Evolutionary conservation across 1,139 yeast species (phyloP).

Genomic region (Pichia sp.): DNA sequence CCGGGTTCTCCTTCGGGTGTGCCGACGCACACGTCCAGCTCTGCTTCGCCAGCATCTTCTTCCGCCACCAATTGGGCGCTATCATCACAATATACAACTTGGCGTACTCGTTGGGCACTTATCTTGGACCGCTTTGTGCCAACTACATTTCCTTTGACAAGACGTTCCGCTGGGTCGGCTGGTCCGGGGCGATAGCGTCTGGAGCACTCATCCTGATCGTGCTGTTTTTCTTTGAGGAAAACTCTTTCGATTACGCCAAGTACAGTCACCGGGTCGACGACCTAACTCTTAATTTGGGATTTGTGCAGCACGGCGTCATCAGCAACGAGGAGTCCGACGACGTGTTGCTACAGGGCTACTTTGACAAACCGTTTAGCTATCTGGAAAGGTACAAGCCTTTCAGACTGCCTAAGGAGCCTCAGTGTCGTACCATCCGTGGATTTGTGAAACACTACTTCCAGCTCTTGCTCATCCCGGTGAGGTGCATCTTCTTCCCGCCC

Average conservation of each 20-base stretch:
- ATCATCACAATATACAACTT: constrained; percentile 39
- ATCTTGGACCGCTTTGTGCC: constrained; percentile 38
- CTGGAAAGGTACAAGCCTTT: constrained; percentile 31
- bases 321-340: constrained; percentile 23
- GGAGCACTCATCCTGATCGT: constrained; percentile 54
- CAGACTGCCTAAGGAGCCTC: constrained; percentile 25
- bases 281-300: constrained; percentile 20
- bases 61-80: constrained; percentile 39
- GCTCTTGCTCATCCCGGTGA: constrained; percentile 31
- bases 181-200: constrained; percentile 64
- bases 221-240: constrained; percentile 64
- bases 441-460: constrained; percentile 34
- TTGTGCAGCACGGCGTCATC: constrained; percentile 24
- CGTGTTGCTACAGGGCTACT: constrained; percentile 25
- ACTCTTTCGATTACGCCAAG: constrained; percentile 61
- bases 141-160: constrained; percentile 30
- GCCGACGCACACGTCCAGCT: constrained; percentile 41
- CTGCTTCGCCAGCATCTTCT: constrained; percentile 35
- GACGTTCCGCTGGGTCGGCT: constrained; percentile 39
- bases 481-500: constrained; percentile 37
- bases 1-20: constrained; percentile 36
- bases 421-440: constrained; percentile 19
- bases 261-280: constrained; percentile 39
- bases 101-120: constrained; percentile 39
- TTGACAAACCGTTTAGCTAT: constrained; percentile 30